phyloP scores from a whole-genome alignment of 331 rosid species.

The Dryas integrifolia region DNA sequence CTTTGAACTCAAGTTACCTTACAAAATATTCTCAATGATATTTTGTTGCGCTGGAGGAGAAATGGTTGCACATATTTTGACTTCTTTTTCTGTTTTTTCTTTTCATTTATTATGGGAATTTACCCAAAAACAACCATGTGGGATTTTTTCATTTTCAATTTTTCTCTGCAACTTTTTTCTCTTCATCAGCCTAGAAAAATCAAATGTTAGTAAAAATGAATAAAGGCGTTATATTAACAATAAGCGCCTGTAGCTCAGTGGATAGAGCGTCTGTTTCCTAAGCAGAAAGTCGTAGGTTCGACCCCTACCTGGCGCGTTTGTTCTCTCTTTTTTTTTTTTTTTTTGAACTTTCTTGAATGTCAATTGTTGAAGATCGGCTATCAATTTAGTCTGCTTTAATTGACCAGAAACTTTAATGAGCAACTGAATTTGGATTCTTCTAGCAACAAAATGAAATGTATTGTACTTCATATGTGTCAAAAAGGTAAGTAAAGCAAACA shows the following conservation, averaged over 20 bases:
- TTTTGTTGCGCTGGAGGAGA: background rate
- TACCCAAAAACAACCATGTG: too few species aligned
- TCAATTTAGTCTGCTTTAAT: background rate
- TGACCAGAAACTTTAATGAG: background rate
- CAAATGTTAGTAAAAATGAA: accelerated
- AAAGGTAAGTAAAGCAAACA: background rate
- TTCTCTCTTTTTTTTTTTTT: accelerated
- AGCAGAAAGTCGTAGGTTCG: conserved; percentile 99
- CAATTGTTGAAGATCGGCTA: background rate
- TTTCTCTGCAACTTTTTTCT: too few species aligned
- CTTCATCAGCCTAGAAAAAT: too few species aligned
- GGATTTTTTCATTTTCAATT: too few species aligned
- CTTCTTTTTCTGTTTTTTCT: too few species aligned
- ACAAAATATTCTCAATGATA: background rate
- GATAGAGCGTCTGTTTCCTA: conserved; percentile 99
- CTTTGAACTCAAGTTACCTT: background rate
- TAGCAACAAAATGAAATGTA: background rate
- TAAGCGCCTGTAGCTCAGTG: conserved; percentile 94
- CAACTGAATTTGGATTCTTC: background rate
- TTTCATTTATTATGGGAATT: background rate
- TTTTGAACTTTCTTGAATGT: background rate
- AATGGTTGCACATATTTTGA: background rate
- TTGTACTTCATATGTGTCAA: background rate
- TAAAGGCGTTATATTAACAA: accelerated
- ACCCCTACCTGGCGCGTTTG: conserved; percentile 84